Conservation (phyloP, 768 basidiomycete genomes). For the Agaricus subrufescens region DNA sequence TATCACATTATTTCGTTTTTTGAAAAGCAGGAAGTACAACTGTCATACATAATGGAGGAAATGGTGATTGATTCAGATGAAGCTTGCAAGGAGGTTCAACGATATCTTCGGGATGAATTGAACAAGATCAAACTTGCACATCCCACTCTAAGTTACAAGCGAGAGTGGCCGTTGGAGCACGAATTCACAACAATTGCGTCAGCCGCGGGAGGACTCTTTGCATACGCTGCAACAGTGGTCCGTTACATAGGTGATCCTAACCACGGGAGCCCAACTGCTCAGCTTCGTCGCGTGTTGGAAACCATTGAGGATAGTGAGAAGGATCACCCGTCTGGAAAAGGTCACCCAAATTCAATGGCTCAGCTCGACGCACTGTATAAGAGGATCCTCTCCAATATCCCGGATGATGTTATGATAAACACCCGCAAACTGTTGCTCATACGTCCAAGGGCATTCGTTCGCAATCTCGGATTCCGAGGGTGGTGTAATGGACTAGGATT, state of each 20-base stretch:
- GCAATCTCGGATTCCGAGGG: no score
- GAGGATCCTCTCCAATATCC: background rate
- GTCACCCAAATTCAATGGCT: background rate
- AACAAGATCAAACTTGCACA: no score
- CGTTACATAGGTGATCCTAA: constrained; percentile 15
- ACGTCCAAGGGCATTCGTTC: no score
- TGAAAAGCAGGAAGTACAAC: no score
- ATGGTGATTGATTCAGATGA: no score
- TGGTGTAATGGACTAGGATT: background rate
- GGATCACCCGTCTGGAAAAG: background rate
- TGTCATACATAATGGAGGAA: no score
- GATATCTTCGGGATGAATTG: no score
- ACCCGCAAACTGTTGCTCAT: background rate
- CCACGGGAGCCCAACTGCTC: background rate
- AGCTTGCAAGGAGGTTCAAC: no score
- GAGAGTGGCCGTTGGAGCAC: background rate
- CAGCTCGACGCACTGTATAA: background rate
- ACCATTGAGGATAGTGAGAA: background rate
- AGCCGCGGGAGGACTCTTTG: constrained; percentile 21
- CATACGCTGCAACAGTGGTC: constrained; percentile 19
- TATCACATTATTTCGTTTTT: no score
- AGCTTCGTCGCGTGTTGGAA: background rate
- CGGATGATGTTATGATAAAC: background rate
- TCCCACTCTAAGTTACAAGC: no score
- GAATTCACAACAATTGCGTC: constrained; percentile 11